phyloP scores from a whole-genome alignment of 2,329 filamentous ascomycete species.

The Cladosporium sp. region DNA sequence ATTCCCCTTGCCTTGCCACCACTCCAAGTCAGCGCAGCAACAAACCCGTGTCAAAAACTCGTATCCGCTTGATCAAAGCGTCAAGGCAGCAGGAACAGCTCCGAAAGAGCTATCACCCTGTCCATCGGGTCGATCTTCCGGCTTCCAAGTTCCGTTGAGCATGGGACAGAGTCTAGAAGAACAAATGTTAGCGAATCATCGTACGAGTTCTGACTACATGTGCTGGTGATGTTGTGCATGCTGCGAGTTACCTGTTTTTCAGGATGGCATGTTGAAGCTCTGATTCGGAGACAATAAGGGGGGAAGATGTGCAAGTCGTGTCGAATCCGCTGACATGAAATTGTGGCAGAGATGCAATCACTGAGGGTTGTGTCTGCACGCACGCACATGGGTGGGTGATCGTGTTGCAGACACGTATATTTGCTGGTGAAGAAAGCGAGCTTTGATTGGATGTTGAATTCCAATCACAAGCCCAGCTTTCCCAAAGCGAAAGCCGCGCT shows the following conservation, averaged over 20 bases:
- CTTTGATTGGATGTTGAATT: slow-evolving; percentile 7
- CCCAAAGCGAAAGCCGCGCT: slow-evolving; percentile 3
- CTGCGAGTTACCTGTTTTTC: too few relatives aligned
- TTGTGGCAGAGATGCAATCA: neutral
- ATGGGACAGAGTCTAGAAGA: slow-evolving; percentile 68
- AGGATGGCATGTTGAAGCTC: too few relatives aligned
- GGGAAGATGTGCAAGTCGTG: neutral
- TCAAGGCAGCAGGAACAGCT: slow-evolving; percentile 29
- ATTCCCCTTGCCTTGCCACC: too few relatives aligned
- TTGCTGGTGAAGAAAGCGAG: neutral
- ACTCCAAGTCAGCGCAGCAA: too few relatives aligned
- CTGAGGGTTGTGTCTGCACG: neutral
- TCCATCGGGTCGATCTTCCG: slow-evolving; percentile 28
- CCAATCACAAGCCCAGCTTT: slow-evolving; percentile 8
- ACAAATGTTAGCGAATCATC: slow-evolving; percentile 23
- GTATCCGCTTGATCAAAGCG: too few relatives aligned
- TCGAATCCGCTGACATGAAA: neutral
- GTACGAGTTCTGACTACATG: neutral
- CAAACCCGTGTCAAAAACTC: too few relatives aligned
- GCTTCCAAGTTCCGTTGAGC: slow-evolving; percentile 65
- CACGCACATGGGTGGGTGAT: neutral
- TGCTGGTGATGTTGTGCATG: slow-evolving; percentile 1
- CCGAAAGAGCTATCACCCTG: slow-evolving; percentile 32
- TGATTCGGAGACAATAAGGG: too few relatives aligned
- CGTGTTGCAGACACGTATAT: neutral